Conservation (phyloP, 805 yeast species). For the Kluyveromyces aestuarii region DNA sequence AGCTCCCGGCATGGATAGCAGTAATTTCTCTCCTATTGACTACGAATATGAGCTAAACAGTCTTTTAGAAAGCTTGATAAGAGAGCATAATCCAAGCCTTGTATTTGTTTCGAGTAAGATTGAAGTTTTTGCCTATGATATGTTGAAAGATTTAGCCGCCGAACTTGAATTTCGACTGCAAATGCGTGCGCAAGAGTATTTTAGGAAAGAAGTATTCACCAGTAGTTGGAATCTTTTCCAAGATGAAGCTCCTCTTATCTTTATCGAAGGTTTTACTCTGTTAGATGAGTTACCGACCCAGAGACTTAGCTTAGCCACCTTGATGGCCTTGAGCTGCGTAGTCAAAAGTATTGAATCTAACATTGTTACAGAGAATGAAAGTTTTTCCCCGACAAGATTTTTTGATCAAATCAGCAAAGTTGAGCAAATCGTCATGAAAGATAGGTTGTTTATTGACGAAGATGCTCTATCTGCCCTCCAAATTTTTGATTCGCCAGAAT, state of each 20-base stretch:
- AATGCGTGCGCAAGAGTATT: constrained; percentile 7
- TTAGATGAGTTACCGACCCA: background rate
- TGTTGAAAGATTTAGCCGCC: constrained; percentile 6
- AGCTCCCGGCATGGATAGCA: background rate
- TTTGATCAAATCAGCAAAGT: constrained; percentile 4
- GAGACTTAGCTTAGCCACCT: background rate
- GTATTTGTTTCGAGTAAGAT: constrained; percentile 15
- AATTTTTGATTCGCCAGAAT: constrained; percentile 13
- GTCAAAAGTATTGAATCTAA: background rate
- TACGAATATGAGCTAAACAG: constrained; percentile 10
- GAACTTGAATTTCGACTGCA: constrained; percentile 7
- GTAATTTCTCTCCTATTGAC: background rate
- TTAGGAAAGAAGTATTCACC: constrained; percentile 1
- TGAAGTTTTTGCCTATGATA: constrained; percentile 7
- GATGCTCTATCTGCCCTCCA: constrained; percentile 18
- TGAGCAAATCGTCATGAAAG: constrained; percentile 5
- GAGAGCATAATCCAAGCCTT: constrained; percentile 10
- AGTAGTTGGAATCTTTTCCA: background rate
- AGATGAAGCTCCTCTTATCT: background rate
- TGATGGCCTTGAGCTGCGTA: background rate
- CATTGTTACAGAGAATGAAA: background rate
- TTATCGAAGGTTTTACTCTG: background rate
- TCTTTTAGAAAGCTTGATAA: constrained; percentile 9
- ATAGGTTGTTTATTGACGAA: constrained; percentile 18
- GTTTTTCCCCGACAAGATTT: background rate